Base-by-base conservation (phyloP, 495 filamentous ascomycete genomes). In the Xylaria castorea region DNA sequence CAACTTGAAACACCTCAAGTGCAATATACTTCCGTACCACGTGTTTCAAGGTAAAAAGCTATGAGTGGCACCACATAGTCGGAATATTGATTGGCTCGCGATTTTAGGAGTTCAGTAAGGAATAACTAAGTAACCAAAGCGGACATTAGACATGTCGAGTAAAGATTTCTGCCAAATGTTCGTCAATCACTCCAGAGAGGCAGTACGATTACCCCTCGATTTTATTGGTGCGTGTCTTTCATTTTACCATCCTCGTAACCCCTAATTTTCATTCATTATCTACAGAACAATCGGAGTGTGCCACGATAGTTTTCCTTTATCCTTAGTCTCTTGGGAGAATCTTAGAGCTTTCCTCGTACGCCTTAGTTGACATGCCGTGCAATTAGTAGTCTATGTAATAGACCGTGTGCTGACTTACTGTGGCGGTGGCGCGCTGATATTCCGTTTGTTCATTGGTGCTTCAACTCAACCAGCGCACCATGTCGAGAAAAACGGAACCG, bases 1-100 rank as follows among this genome's bases (percentile, higher is more conserved):
- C 38, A 42, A 25, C 30, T 42, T 63, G 60, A 63, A 63, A 63
- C 60, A 36, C 60, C 60, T 40, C 60, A 38, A 22, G 38, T 20
- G n/a, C 60, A 36, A n/a, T 8, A 61, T 8, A 61, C 32, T 20
- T 20, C 60, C 14, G 60, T 27, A 44, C 60, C 60, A 63, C 60
- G 38, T 42, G 60, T 63, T 63, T 63, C 60, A 42, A 63, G 18
- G 25, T 22, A 61, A 22, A 42, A 42, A 38, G 30, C 18, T 38
- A 18, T 44, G 18, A 44, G 18, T 42, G 44, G 11, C 36, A 34
- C 18, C 9, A 42, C 32, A 61, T 16, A 12, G 34, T 63, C 36
- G 36, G 18, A 14, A 42, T 4, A 42, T 42, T 63, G 34, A 63
- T 63, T 40, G 38, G 60, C 36, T 63, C 20, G 38, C 38, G 3